Evolutionary conservation across 495 filamentous ascomycete species (phyloP).

Genomic region (Penicillium alfredii): DNA sequence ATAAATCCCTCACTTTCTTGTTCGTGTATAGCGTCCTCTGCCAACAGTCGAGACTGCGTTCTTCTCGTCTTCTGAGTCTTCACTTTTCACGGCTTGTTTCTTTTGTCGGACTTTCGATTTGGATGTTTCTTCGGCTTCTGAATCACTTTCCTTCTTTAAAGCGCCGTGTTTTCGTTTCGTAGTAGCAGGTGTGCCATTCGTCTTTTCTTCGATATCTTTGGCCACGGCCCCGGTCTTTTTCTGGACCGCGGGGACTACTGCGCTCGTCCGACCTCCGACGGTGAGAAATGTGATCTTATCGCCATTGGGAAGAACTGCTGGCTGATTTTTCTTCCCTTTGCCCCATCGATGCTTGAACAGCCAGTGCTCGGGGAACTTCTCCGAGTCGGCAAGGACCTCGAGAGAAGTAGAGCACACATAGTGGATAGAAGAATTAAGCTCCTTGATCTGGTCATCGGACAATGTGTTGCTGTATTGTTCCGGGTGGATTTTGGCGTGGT

Average conservation of each 20-base stretch:
- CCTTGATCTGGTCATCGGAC: constrained; percentile 59
- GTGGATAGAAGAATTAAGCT: constrained; percentile 65
- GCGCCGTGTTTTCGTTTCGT: constrained; percentile 34
- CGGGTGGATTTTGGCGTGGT: constrained; percentile 80
- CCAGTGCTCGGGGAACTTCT: constrained; percentile 84
- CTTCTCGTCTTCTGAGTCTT: constrained; percentile 20
- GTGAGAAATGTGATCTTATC: constrained; percentile 76
- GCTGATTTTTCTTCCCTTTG: constrained; percentile 74
- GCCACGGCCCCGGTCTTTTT: constrained; percentile 62
- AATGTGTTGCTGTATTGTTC: constrained; percentile 89
- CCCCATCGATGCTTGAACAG: constrained; percentile 87
- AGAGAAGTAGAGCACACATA: constrained; percentile 75
- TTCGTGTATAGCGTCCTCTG: constrained; percentile 37
- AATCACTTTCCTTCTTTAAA: constrained; percentile 28
- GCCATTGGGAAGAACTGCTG: constrained; percentile 67
- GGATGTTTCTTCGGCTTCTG: constrained; percentile 18
- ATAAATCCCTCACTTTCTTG: constrained; percentile 21
- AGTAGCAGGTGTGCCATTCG: constrained; percentile 15
- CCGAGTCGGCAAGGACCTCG: constrained; percentile 71
- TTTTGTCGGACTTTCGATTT: constrained; percentile 20
- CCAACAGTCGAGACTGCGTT: constrained; percentile 5
- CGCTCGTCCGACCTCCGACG: constrained; percentile 84
- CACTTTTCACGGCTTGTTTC: constrained; percentile 19
- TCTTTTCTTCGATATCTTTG: constrained; percentile 29
- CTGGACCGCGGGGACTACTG: constrained; percentile 76